phyloP scores from a whole-genome alignment of 176 grass and related monocot genomes.

The Raddia distichophylla region DNA sequence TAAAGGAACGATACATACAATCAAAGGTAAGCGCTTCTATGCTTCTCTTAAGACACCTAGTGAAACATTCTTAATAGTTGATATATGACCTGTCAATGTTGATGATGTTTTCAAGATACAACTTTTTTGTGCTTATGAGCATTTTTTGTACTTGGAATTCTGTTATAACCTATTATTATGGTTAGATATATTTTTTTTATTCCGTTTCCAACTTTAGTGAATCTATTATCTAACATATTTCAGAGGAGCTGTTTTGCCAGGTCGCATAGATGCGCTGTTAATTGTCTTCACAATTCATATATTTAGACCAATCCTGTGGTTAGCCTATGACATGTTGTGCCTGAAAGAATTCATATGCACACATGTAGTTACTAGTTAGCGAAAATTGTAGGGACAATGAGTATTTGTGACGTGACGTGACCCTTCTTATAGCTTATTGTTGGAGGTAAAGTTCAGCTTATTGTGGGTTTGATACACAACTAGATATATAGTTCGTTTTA shows the following conservation, averaged over 20 bases:
- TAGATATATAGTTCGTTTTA: background rate
- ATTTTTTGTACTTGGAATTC: conserved; percentile 3
- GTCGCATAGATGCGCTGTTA: background rate
- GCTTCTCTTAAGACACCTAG: conserved; percentile 14
- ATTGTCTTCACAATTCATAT: background rate
- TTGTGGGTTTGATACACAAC: background rate
- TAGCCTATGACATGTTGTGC: background rate
- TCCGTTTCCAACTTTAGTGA: conserved; percentile 7
- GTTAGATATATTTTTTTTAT: conserved; percentile 14
- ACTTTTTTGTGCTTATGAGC: conserved; percentile 1
- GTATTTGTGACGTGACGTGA: conserved; percentile 2
- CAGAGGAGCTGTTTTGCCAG: background rate
- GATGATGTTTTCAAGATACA: conserved; percentile 16
- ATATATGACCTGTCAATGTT: background rate
- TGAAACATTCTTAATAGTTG: conserved; percentile 26
- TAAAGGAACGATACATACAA: conserved; percentile 97
- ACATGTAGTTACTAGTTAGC: conserved; percentile 23
- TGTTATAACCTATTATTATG: conserved; percentile 4
- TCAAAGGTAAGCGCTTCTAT: conserved; percentile 68
- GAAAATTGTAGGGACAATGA: background rate
- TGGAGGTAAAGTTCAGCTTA: conserved; percentile 1
- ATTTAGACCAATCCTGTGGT: background rate
- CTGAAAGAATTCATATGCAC: background rate
- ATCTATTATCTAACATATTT: background rate
- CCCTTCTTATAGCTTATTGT: conserved; percentile 3